These are phyloP conservation scores for Discostella stelligera DNA, from an alignment of 352 stramenopile genomes.

Conservation along the genomic window DNA sequence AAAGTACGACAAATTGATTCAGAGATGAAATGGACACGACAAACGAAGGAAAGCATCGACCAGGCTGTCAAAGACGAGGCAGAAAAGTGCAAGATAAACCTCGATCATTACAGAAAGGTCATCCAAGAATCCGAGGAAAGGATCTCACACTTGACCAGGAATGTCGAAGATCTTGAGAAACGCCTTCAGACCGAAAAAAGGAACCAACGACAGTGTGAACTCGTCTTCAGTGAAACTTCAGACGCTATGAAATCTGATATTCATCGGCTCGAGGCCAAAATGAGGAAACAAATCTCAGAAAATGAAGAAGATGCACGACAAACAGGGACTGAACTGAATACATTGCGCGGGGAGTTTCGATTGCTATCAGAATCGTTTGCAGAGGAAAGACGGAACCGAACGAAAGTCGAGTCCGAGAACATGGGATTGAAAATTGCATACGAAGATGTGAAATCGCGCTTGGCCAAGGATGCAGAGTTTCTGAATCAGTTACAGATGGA, in stretches of 20 bases:
- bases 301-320: neutral
- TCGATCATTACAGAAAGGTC: conserved; percentile 5
- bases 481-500: conserved; percentile 34
- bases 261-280: neutral
- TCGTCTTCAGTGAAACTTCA: neutral
- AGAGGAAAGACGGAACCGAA: conserved; percentile 1
- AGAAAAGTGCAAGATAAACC: conserved; percentile 5
- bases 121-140: conserved; percentile 1
- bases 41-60: conserved; percentile 28
- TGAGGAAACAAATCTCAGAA: conserved; percentile 2
- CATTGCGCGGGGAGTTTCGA: conserved; percentile 5
- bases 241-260: conserved; percentile 14
- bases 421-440: neutral
- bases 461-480: neutral
- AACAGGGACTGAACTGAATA: conserved; percentile 4
- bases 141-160: conserved; percentile 4
- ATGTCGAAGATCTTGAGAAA: conserved; percentile 10
- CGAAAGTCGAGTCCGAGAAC: conserved; percentile 2
- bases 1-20: conserved; percentile 15
- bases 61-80: conserved; percentile 15
- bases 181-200: conserved; percentile 15
- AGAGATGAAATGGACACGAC: conserved; percentile 18
- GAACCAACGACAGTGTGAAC: neutral
- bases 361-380: conserved; percentile 9
- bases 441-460: conserved; percentile 13